These are phyloP conservation scores for Mikania micrantha DNA, from an alignment of 129 eudicot species.

Conservation along the genomic window DNA sequence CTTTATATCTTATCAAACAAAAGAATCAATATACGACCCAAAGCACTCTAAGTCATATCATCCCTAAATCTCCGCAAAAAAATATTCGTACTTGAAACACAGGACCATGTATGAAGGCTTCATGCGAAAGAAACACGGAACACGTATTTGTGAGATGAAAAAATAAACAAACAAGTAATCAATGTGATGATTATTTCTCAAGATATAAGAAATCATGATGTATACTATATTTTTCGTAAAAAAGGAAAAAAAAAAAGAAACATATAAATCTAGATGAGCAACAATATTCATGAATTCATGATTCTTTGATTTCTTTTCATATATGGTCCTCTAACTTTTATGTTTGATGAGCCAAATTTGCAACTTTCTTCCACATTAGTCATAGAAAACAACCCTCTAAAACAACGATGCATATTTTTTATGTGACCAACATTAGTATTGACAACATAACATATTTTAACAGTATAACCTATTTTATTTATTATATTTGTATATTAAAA, in stretches of 20 bases:
- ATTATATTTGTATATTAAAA: no score
- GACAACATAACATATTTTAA: not conserved
- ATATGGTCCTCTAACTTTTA: not conserved
- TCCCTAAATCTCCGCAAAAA: not conserved
- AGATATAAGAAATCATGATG: not conserved
- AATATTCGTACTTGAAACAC: not conserved
- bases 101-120: not conserved
- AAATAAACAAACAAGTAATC: no score
- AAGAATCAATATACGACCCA: not conserved
- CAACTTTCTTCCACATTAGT: not conserved
- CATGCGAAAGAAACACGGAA: not conserved
- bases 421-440: not conserved
- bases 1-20: not conserved
- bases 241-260: no score
- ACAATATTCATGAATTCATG: not conserved
- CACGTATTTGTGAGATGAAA: conserved; percentile 1
- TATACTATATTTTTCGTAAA: no score
- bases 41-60: not conserved
- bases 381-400: not conserved
- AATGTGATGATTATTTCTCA: not conserved
- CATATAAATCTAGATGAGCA: not conserved
- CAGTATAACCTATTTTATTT: no score
- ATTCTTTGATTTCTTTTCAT: not conserved
- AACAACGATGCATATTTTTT: not conserved
- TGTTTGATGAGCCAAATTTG: not conserved